These are phyloP conservation scores for Triticum aestivum DNA, from an alignment of 176 grass and related monocot genomes.

Conservation along the genomic window IWGSC_CS_RefSeq_v2.1 NC_057814.1:161669765-161670264, in stretches of 20 bases:
- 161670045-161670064: slow-evolving; percentile 58
- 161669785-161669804: too few relatives aligned
- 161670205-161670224: slow-evolving; percentile 86
- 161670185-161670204: slow-evolving; percentile 64
- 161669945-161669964: slow-evolving; percentile 54
- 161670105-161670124: slow-evolving; percentile 59
- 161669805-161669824: slow-evolving; percentile 23
- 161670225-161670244: slow-evolving; percentile 74
- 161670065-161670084: slow-evolving; percentile 58
- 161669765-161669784: too few relatives aligned
- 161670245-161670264: slow-evolving; percentile 67
- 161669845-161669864: slow-evolving; percentile 79
- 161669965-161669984: slow-evolving; percentile 49
- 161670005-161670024: slow-evolving; percentile 57
- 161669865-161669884: slow-evolving; percentile 82
- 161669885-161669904: slow-evolving; percentile 78
- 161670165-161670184: slow-evolving; percentile 51
- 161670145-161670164: slow-evolving; percentile 49
- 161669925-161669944: slow-evolving; percentile 44
- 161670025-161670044: slow-evolving; percentile 29
- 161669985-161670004: slow-evolving; percentile 39
- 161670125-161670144: slow-evolving; percentile 54
- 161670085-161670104: slow-evolving; percentile 76
- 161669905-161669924: slow-evolving; percentile 45
- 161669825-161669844: slow-evolving; percentile 46